These are phyloP conservation scores for Scheffersomyces segobiensis DNA, from an alignment of 1,139 yeast genomes.

Conservation along the genomic window DNA sequence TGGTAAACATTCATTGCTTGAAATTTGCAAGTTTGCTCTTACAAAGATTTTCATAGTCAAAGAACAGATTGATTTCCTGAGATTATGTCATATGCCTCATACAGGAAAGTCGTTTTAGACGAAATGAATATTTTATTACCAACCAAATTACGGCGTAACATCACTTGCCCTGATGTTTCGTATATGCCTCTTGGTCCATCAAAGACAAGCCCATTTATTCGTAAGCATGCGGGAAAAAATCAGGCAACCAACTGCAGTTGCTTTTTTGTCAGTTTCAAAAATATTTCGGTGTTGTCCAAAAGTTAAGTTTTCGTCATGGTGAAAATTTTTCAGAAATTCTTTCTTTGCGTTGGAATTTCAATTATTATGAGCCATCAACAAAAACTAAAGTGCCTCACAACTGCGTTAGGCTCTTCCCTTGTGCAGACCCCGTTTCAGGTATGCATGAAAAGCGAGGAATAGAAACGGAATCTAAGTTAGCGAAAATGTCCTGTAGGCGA, in stretches of 20 bases:
- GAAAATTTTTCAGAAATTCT: neutral
- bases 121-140: neutral
- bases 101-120: neutral
- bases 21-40: neutral
- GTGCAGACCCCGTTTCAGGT: neutral
- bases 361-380: neutral
- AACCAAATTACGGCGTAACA: neutral
- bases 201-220: neutral
- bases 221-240: neutral
- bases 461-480: neutral
- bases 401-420: neutral
- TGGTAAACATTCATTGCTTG: neutral
- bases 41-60: neutral
- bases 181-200: neutral
- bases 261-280: neutral
- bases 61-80: neutral
- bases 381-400: neutral
- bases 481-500: neutral
- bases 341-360: neutral
- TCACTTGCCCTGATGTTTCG: neutral
- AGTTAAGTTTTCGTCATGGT: neutral
- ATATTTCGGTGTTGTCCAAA: neutral
- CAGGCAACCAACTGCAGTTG: neutral
- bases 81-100: neutral
- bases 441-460: neutral